Conservation (phyloP, 495 filamentous ascomycete species). For the Trichocladium antarcticum region DNA sequence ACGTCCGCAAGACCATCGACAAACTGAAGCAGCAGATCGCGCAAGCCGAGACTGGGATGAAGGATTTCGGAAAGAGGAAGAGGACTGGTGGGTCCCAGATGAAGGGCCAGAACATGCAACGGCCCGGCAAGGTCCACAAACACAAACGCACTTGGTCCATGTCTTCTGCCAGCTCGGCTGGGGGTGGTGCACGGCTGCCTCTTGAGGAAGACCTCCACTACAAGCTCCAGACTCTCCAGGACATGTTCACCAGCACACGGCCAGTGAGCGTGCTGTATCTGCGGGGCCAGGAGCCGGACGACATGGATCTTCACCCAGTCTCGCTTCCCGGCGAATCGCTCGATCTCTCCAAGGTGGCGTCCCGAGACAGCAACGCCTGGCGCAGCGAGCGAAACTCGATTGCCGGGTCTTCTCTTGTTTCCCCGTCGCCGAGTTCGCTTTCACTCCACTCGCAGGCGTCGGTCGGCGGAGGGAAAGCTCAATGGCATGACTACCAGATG, state of each 20-base stretch:
- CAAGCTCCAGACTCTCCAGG: conserved; percentile 74
- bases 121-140: conserved; percentile 68
- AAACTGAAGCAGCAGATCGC: conserved; percentile 86
- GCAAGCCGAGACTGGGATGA: conserved; percentile 79
- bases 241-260: conserved; percentile 91
- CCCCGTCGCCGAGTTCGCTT: conserved; percentile 57
- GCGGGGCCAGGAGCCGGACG: conserved; percentile 71
- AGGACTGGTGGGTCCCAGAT: conserved; percentile 47
- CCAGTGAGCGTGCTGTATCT: conserved; percentile 77
- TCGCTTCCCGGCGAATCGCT: conserved; percentile 56
- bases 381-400: conserved; percentile 47
- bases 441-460: conserved; percentile 47
- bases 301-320: conserved; percentile 81
- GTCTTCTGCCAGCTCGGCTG: conserved; percentile 68
- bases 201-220: conserved; percentile 81
- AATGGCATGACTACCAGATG: conserved; percentile 45
- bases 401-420: conserved; percentile 51
- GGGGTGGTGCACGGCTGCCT: conserved; percentile 46
- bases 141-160: conserved; percentile 95
- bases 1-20: conserved; percentile 87
- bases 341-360: conserved; percentile 47
- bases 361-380: conserved; percentile 43
- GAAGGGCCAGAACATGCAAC: conserved; percentile 41
- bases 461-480: conserved; percentile 26
- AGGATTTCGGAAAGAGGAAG: conserved; percentile 82